Base-by-base conservation (phyloP, 805 yeast species). In the Candida odintsovae region DNA sequence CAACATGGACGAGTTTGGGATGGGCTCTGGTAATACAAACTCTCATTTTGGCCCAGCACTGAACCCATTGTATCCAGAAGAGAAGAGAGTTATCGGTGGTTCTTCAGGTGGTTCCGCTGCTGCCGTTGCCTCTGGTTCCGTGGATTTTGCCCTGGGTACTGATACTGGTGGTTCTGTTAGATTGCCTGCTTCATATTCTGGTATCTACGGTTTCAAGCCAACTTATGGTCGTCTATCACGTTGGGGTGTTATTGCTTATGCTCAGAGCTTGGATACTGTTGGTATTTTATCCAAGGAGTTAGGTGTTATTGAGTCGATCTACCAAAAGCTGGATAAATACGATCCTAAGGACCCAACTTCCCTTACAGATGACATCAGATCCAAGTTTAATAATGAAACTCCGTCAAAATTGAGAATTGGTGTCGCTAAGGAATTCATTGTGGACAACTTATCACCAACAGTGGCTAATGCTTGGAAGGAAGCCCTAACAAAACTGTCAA, bases 151-250 rank as follows among this genome's bases (percentile, higher is more conserved):
- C 1, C 65, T 94, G 33, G 99, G 99, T 0, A 86, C 98, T 1
- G 99, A 94, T 58, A 94, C 99, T 0, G 99, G 99, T 6, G 99
- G 99, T 0, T 89, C 97, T 0, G 88, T 94, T 0, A 73, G 99
- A 50, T 69, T 88, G 19, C 99, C 99, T 0, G 95, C 96, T 1
- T 83, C 95, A 18, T 89, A 84, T 62, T 83, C 92, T 54, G 87
- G 90, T 2, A 74, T 85, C 0, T 68, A 79, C 26, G 99, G 99
- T 1, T 89, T 89, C 68, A 94, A 94, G 63, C 99, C 99, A 1
- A 75, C 94, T 0, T 94, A 94, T 63, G 99, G 99, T 0, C 72
- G 96, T 35, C 69, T 94, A 2, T 90, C 97, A 0, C 70, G 99
- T 47, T 83, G 88, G 82, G 99, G 99, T 2, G 88, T 94, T 9